Evolutionary conservation across 352 stramenopile genomes (phyloP).

Genomic region (Aphanomyces cochlioides): DNA sequence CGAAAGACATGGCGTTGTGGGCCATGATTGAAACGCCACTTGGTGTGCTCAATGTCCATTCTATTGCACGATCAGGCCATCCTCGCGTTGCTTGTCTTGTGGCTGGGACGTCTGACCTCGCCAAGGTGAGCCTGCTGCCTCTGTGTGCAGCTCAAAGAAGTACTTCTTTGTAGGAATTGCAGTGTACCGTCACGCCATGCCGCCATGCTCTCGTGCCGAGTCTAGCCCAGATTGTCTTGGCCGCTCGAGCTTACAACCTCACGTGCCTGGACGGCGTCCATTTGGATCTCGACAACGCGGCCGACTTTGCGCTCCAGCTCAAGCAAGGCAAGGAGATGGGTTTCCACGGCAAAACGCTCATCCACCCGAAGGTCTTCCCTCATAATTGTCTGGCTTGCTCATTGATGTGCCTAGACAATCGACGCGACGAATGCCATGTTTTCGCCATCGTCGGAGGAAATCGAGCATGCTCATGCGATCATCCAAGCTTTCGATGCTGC

Average conservation of each 20-base stretch:
- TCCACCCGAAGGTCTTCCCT: constrained; percentile 37
- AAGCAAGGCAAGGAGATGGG: constrained; percentile 40
- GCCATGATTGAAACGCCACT: constrained; percentile 44
- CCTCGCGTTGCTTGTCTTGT: constrained; percentile 35
- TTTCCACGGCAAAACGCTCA: constrained; percentile 54
- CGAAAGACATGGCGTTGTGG: constrained; percentile 37
- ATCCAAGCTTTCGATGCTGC: constrained; percentile 32
- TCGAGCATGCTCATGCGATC: constrained; percentile 37
- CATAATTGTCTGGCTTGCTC: neutral
- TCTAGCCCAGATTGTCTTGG: constrained; percentile 34
- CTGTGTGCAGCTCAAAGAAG: neutral
- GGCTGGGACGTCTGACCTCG: constrained; percentile 42
- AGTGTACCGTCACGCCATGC: constrained; percentile 16
- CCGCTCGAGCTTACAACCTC: constrained; percentile 34
- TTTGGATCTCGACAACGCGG: constrained; percentile 35
- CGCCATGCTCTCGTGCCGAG: constrained; percentile 30
- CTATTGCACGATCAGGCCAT: constrained; percentile 32
- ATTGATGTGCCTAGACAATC: constrained; percentile 32
- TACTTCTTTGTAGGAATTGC: constrained; percentile 25
- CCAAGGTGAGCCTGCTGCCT: constrained; percentile 27
- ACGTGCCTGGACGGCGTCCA: constrained; percentile 36
- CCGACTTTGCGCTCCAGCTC: constrained; percentile 36
- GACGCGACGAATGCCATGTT: constrained; percentile 38
- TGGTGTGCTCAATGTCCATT: constrained; percentile 39
- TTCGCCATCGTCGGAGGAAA: constrained; percentile 35